These are phyloP conservation scores for Termitomyces sp. DNA, from an alignment of 768 basidiomycete species.

Conservation along the genomic window DNA sequence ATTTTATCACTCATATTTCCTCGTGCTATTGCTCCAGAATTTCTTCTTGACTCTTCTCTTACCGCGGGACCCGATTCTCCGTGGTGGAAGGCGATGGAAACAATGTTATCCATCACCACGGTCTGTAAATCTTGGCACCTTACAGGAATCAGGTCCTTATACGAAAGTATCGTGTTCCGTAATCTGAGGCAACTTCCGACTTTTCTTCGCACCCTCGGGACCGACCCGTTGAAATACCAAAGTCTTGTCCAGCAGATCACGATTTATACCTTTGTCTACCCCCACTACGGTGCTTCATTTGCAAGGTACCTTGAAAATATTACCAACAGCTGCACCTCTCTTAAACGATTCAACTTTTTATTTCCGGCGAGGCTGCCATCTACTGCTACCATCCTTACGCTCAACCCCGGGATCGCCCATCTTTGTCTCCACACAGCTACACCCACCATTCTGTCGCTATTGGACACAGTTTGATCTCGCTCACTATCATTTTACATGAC, in stretches of 20 bases:
- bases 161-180: not conserved
- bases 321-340: not conserved
- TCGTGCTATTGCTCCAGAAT: not conserved
- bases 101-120: not conserved
- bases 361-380: not conserved
- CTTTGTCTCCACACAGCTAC: not conserved
- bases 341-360: not conserved
- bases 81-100: not conserved
- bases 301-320: not conserved
- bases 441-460: not conserved
- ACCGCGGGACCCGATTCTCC: not conserved
- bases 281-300: constrained; percentile 1
- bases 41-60: not conserved
- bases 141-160: not conserved
- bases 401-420: not conserved
- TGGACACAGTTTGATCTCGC: not conserved
- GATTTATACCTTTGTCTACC: not conserved
- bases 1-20: not conserved
- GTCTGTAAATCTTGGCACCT: constrained; percentile 4
- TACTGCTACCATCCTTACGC: not conserved
- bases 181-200: not conserved
- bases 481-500: not conserved
- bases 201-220: constrained; percentile 1
- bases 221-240: not conserved
- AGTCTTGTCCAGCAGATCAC: not conserved